Evolutionary conservation across 1,284 basidiomycete genomes (phyloP), one percentile per base, ranked within the genome.

Genomic region (Sanghuangporus sanghuang): DNA sequence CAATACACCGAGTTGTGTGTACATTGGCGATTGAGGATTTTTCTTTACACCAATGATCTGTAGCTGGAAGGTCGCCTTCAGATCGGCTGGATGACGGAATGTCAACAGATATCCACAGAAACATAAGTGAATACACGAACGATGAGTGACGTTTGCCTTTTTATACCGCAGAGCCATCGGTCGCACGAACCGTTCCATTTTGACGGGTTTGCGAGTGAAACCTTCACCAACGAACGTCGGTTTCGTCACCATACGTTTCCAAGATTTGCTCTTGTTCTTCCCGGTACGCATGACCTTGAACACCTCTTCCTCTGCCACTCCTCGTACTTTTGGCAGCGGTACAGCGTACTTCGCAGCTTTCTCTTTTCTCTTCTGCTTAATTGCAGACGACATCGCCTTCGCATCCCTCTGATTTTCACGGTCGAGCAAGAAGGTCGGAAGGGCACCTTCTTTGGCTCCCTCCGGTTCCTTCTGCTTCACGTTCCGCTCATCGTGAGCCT

Each of bases 161-260:
- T 96, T 98, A 80, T 95, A 96, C 62, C 97, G 89, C 71, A 99
- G 77, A 44, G 95, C 97, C 92, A 97, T 98, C 8, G 97, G 97
- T 65, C 97, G 84, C 64, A 99, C 89, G 76, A 99, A 99, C 55
- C 97, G 85, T 80, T 99, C 97, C 86, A 99, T 92, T 81, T 99
- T 99, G 64, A 98, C 96, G 0, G 97, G 97, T 76, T 99, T 99
- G 68, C 97, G 84, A 14, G 97, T 99, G 76, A 99, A 99, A 44
- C 94, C 91, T 76, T 98, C 96, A 9, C 96, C 96, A 50, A 99
- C 96, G 74, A 99, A 99, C 1, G 96, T 98, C 53, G 96, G 96
- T 78, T 99, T 99, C 68, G 96, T 98, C 68, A 99, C 94, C 96
- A 99, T 98, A 69, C 97, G 86, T 81, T 99, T 99, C 97, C 97